A percentile compares a stretch with the other conserved stretches of the same genome.
These are phyloP conservation scores for Apiospora aurea DNA, from an alignment of 2,329 filamentous ascomycete genomes.

Conservation along the genomic window DNA sequence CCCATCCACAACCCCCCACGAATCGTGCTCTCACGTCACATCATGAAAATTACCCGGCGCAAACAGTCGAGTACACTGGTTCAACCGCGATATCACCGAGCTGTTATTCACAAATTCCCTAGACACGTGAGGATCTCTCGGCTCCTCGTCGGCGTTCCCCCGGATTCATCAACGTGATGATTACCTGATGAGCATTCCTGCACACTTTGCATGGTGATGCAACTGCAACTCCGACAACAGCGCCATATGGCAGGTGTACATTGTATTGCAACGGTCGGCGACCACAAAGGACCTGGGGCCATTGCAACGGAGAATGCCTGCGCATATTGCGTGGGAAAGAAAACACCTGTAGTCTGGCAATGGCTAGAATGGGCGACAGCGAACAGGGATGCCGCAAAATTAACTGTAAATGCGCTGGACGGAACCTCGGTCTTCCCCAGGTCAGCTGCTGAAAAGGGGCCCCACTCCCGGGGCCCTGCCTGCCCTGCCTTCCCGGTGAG, in stretches of 20 bases:
- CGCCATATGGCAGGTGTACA: not conserved
- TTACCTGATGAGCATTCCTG: not conserved
- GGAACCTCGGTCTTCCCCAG: constrained; percentile 6
- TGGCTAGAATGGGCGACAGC: not conserved
- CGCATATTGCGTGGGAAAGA: not conserved
- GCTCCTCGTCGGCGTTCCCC: constrained; percentile 1
- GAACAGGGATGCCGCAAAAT: not conserved
- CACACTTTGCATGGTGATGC: not conserved
- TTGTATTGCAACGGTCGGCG: not conserved
- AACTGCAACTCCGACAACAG: not conserved
- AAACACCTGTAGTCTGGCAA: not conserved
- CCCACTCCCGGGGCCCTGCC: not conserved
- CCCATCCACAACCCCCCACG: constrained; percentile 8
- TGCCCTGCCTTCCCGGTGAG: not conserved
- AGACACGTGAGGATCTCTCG: constrained; percentile 5
- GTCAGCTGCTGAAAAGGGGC: not conserved
- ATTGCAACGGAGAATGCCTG: not conserved
- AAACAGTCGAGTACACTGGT: constrained; percentile 18
- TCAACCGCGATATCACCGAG: constrained; percentile 10
- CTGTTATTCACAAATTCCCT: not conserved
- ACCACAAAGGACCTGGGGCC: not conserved
- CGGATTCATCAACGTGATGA: not conserved
- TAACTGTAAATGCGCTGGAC: not conserved
- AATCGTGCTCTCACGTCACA: not conserved
- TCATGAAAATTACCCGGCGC: not conserved